A percentile compares a stretch with the other conserved stretches of the same genome.
Conservation (phyloP, 1,284 basidiomycete species). For the Coniophora puteana region DNA sequence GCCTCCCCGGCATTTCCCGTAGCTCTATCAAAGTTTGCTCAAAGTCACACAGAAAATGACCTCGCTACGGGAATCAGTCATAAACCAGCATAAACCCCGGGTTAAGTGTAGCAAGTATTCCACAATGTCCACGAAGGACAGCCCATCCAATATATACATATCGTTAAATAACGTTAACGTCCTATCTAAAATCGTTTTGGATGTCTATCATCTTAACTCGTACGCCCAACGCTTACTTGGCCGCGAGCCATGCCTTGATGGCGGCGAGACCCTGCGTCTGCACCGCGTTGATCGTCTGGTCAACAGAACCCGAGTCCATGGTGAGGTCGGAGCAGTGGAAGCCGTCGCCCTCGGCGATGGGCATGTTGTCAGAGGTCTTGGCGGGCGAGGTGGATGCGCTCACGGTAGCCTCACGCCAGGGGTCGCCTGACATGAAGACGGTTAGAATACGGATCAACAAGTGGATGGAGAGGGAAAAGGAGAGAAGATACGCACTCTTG, state of each 20-base stretch:
- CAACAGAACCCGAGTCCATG: slow-evolving; percentile 36
- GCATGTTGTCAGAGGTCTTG: slow-evolving; percentile 46
- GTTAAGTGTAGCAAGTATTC: too few species aligned
- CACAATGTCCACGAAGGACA: too few species aligned
- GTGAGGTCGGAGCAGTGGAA: slow-evolving; percentile 66
- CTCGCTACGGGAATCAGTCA: too few species aligned
- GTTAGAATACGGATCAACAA: slow-evolving; percentile 7
- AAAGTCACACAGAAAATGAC: too few species aligned
- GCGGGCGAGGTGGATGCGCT: slow-evolving; percentile 51
- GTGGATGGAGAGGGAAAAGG: slow-evolving; percentile 2
- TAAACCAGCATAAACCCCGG: too few species aligned
- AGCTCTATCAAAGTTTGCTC: too few species aligned
- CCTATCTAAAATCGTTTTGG: too few species aligned
- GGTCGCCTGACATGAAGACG: slow-evolving; percentile 46
- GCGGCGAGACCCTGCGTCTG: slow-evolving; percentile 42
- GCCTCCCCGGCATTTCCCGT: too few species aligned
- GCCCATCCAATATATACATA: too few species aligned
- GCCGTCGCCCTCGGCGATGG: slow-evolving; percentile 53
- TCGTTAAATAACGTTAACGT: too few species aligned
- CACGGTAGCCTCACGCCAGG: slow-evolving; percentile 69
- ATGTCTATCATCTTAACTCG: too few species aligned
- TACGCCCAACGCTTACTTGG: slow-evolving; percentile 37
- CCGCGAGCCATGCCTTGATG: slow-evolving; percentile 50
- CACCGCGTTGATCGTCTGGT: slow-evolving; percentile 50
- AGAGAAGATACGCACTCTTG: slow-evolving; percentile 39